These are phyloP conservation scores for Leccinum incarnatum DNA, from an alignment of 768 basidiomycete genomes.

Conservation along the genomic window DNA sequence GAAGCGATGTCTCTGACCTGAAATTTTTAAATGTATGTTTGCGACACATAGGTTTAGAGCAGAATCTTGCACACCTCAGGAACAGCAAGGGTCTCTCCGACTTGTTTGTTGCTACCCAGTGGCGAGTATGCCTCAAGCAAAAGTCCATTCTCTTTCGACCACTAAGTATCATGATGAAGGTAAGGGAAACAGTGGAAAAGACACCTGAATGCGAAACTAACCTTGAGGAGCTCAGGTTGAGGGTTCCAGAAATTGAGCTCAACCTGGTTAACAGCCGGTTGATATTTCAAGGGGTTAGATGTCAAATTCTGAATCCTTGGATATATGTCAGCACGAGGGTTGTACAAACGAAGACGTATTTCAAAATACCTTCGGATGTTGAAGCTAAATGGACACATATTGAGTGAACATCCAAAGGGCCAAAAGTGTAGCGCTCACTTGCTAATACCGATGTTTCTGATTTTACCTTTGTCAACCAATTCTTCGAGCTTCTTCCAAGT, in stretches of 20 bases:
- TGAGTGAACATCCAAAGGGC: neutral
- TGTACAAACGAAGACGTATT: neutral
- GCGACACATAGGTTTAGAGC: neutral
- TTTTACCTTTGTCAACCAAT: conserved; percentile 72
- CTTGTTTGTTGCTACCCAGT: conserved; percentile 59
- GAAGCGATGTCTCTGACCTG: conserved; percentile 57
- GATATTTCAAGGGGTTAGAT: conserved; percentile 55
- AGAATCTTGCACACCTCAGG: conserved; percentile 42
- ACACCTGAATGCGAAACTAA: conserved; percentile 20
- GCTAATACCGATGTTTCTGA: conserved; percentile 80
- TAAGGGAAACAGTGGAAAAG: neutral
- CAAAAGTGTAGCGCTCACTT: conserved; percentile 45
- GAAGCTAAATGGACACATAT: conserved; percentile 40
- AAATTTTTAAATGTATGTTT: neutral
- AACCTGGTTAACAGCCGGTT: conserved; percentile 74
- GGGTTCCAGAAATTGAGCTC: conserved; percentile 78
- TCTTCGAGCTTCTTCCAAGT: conserved; percentile 83
- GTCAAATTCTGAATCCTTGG: conserved; percentile 58
- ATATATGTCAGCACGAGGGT: neutral
- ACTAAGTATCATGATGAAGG: conserved; percentile 37
- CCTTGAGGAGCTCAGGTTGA: conserved; percentile 72
- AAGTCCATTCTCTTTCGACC: conserved; percentile 62
- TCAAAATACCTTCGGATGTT: conserved; percentile 47
- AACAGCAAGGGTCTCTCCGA: conserved; percentile 53
- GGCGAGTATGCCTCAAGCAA: conserved; percentile 79